These are phyloP conservation scores for Cyclocybe cylindracea DNA, from an alignment of 768 basidiomycete species.

Conservation along the genomic window DNA sequence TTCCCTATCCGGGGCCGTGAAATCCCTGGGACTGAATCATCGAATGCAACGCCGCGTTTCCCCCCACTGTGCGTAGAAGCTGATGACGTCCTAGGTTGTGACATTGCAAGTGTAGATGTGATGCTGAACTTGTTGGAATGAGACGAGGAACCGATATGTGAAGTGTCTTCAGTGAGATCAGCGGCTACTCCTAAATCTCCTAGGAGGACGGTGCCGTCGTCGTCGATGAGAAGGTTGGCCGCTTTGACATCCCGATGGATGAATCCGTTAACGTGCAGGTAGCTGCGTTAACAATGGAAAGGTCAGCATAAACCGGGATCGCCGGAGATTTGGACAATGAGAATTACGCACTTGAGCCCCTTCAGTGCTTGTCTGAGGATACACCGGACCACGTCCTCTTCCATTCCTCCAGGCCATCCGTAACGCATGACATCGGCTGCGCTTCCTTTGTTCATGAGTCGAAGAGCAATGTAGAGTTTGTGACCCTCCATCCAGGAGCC, in stretches of 20 bases:
- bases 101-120: conserved; percentile 30
- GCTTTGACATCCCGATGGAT: conserved; percentile 96
- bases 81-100: conserved; percentile 24
- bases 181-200: conserved; percentile 95
- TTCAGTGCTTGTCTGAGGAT: conserved; percentile 84
- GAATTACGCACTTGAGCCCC: conserved; percentile 72
- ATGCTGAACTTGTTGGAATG: conserved; percentile 24
- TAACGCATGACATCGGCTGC: conserved; percentile 85
- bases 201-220: conserved; percentile 86
- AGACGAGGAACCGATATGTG: conserved; percentile 27
- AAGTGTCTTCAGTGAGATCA: conserved; percentile 69
- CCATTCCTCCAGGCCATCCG: conserved; percentile 86
- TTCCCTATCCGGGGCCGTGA: conserved; percentile 61
- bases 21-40: conserved; percentile 23
- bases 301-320: not conserved
- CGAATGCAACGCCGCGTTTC: conserved; percentile 37
- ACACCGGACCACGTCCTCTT: conserved; percentile 86
- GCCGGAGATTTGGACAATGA: not conserved
- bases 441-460: conserved; percentile 88
- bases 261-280: conserved; percentile 86
- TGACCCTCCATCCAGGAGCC: conserved; percentile 87
- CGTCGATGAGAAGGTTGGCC: conserved; percentile 89
- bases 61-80: conserved; percentile 8
- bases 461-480: conserved; percentile 82
- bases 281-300: conserved; percentile 41